phyloP scores from a whole-genome alignment of 1,139 yeast genomes.

The Komagataea norvegica region DNA sequence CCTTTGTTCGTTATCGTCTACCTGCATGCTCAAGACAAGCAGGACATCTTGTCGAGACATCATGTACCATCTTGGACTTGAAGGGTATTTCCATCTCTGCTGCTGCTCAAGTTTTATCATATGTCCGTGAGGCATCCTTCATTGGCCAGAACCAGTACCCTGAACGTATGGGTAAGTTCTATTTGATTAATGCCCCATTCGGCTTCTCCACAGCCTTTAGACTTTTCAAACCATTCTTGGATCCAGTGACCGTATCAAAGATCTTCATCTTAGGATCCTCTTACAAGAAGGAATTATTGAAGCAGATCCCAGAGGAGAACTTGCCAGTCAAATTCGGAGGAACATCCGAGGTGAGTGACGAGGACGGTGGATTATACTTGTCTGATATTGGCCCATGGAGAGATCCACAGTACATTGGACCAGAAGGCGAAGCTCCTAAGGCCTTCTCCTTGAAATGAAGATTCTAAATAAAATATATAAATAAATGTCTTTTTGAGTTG shows the following conservation, averaged over 20 bases:
- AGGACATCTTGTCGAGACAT: conserved; percentile 81
- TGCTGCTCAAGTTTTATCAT: conserved; percentile 80
- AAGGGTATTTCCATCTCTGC: conserved; percentile 86
- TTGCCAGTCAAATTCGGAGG: conserved; percentile 93
- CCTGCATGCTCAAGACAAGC: conserved; percentile 91
- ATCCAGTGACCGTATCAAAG: conserved; percentile 97
- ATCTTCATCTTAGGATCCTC: conserved; percentile 80
- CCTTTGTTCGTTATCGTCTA: conserved; percentile 74
- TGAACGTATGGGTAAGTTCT: conserved; percentile 99
- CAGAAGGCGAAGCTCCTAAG: conserved; percentile 82
- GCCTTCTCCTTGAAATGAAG: conserved; percentile 31
- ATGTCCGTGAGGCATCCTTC: conserved; percentile 86
- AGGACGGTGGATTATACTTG: conserved; percentile 76
- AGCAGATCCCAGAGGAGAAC: conserved; percentile 91
- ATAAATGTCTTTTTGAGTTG: too few relatives aligned
- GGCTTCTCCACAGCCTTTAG: conserved; percentile 94
- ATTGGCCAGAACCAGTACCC: conserved; percentile 98
- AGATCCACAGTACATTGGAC: conserved; percentile 75
- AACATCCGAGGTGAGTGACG: conserved; percentile 53
- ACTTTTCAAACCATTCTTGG: conserved; percentile 87
- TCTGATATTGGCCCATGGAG: conserved; percentile 98
- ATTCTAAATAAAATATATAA: too few relatives aligned
- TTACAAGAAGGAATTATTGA: conserved; percentile 76
- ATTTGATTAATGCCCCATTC: conserved; percentile 93
- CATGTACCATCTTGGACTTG: conserved; percentile 92